Evolutionary conservation across 1,284 basidiomycete species (phyloP).

Genomic region (Sporisorium iseilematis-ciliati): DNA sequence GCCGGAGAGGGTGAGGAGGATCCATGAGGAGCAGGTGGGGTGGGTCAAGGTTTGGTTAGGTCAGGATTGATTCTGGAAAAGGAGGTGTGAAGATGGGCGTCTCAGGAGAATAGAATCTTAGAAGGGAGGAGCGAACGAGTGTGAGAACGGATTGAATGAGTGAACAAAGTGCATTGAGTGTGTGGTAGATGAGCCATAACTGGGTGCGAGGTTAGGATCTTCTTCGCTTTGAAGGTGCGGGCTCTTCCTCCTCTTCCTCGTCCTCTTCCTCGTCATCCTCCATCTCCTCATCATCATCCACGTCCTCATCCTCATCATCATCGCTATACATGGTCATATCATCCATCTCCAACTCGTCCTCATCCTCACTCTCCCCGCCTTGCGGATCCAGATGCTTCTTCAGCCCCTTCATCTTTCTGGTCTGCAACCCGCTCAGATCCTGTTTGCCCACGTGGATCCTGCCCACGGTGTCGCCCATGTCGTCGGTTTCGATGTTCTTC

Average conservation of each 20-base stretch:
- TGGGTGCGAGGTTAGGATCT: constrained; percentile 7
- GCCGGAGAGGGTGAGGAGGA: constrained; percentile 81
- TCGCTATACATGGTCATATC: constrained; percentile 49
- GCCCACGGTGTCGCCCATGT: constrained; percentile 96
- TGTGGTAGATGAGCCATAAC: background rate
- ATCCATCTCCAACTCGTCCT: constrained; percentile 49
- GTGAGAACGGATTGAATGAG: background rate
- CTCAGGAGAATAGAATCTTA: background rate
- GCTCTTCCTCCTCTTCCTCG: constrained; percentile 36
- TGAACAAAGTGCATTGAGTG: constrained; percentile 1
- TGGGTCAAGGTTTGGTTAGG: constrained; percentile 87
- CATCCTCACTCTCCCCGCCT: constrained; percentile 37
- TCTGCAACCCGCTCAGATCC: constrained; percentile 87
- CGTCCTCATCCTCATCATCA: constrained; percentile 37
- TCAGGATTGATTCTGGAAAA: constrained; percentile 69
- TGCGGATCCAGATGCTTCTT: constrained; percentile 71
- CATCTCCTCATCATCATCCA: constrained; percentile 31
- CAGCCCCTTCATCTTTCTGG: constrained; percentile 90
- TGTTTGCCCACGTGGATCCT: constrained; percentile 90
- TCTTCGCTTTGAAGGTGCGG: constrained; percentile 39
- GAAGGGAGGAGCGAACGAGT: constrained; percentile 2
- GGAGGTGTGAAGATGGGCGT: background rate
- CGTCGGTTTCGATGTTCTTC: constrained; percentile 86
- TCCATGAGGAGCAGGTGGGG: constrained; percentile 82
- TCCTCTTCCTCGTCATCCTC: constrained; percentile 24